Evolutionary conservation across 257 asterid genomes (phyloP), one percentile per base, ranked within the genome.

Genomic region (Voacanga thouarsii): DNA sequence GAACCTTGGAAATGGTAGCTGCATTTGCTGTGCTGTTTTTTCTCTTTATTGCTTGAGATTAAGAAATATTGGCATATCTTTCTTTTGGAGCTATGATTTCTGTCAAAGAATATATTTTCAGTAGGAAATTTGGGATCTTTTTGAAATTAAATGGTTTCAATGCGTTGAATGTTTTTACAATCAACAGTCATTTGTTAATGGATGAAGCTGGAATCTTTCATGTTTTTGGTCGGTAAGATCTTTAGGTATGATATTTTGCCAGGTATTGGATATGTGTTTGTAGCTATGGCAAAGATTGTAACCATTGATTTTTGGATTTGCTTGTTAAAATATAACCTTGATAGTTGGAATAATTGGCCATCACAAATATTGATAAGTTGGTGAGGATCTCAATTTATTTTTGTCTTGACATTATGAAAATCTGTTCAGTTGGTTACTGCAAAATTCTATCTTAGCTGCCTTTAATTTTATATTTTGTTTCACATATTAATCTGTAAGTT

Each of bases 1-100:
- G 77, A 81, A 81, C 73, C 69, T 47, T 74, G 23, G 74, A 56
- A 37, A 70, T 7, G 19, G 72, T 4, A 73, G 30, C 55, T 7
- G 16, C 49, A 39, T 21, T 37, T 51, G 12, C 28, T 72, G 61
- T 33, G 43, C 56, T 28, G 2, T 61, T 59, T 50, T n/a, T 57
- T 7, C 47, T 39, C 24, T 79, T 39, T 43, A 44, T 73, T 73
- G 57, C 78, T 49, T 64, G 71, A 12, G 24, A 7, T 50, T 49
- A 37, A 30, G 45, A 77, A 53, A 23, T 15, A 51, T 37, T 53
- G 24, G 55, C 55, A 28, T 8, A 26, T n/a, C 55, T 67, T 43
- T n/a, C 55, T 67, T 30, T 50, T 50, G 24, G 53, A 50, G 72
- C 79, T 45, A 45, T 41, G 33, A 16, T 76, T 16, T 11, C 44